Evolutionary conservation across 208 protist species (phyloP).

Genomic region (Naegleria lovaniensis): DNA sequence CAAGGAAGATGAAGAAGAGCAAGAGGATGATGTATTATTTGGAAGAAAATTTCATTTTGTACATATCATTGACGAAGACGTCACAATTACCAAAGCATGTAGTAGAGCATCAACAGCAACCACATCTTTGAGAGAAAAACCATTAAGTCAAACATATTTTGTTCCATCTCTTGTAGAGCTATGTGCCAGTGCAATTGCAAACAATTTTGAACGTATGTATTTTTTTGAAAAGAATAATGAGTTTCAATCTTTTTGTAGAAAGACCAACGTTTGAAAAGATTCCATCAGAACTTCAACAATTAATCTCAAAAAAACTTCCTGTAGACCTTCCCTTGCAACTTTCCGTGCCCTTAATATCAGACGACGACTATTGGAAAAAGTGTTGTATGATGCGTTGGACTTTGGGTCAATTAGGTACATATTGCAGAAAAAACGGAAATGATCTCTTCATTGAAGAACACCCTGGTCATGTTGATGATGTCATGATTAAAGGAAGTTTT

Average conservation of each 20-base stretch:
- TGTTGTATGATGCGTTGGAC: constrained; percentile 16
- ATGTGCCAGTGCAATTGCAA: neutral
- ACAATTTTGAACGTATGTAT: neutral
- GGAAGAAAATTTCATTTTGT: neutral
- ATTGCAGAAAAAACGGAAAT: neutral
- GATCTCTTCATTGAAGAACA: too few species aligned
- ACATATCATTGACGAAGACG: neutral
- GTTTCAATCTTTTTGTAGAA: neutral
- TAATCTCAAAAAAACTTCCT: neutral
- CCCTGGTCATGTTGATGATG: neutral
- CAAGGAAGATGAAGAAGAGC: neutral
- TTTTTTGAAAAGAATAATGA: neutral
- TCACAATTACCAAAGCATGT: neutral
- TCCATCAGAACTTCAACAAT: neutral
- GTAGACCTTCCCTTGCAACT: constrained; percentile 10
- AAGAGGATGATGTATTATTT: neutral
- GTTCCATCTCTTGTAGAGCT: neutral
- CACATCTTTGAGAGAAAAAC: neutral
- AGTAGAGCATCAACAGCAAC: neutral
- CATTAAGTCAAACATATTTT: neutral
- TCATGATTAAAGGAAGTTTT: neutral
- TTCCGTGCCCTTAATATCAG: neutral
- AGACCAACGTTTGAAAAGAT: neutral
- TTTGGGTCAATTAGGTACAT: constrained; percentile 3
- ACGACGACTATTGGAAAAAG: constrained; percentile 24